Evolutionary conservation across 2,329 filamentous ascomycete species (phyloP), one percentile per base, ranked within the genome.

Genomic region (Colletotrichum sp.): DNA sequence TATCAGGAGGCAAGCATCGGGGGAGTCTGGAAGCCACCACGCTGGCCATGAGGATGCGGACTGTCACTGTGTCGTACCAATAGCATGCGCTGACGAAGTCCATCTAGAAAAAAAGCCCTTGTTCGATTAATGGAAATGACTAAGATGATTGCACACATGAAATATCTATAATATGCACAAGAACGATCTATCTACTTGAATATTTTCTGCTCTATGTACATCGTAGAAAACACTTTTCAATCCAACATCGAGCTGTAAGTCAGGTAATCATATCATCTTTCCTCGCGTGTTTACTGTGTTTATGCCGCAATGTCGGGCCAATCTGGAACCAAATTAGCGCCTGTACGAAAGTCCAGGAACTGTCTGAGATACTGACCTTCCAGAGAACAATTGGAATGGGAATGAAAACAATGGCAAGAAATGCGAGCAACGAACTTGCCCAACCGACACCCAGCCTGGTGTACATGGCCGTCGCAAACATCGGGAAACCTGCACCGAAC

Each of bases 391-490:
- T 24, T 10, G 70, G 73, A 6, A 73, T 69, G 0, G 73, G 73
- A 13, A 76, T 73, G 15, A 76, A 69, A 2, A 60, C 10, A 9
- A 73, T 36, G 6, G 64, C 21, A 18, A 76, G 16, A 8, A 69
- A 64, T 2, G 62, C 73, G 15, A 80, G 65, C 8, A 80, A 32
- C 3, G 76, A 79, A 15, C 75, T 73, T 8, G 78, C 79, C 65
- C 72, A 70, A 2, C 24, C 71, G 8, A 80, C 75, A 6, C 78
- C 78, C 9, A 80, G 15, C 8, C 72, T 78, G 28, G 70, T 69
- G 24, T 78, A 80, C 39, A 80, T 76, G 6, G 72, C 71, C 8
- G 70, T 71, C 3, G 74, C 75, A 52, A 79, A 77, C 62, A 79
- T 26, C 8, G 78, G 72, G 59, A 76, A 72, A 2, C 73, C 71